Evolutionary conservation across 148 eudicot genomes (phyloP).

Genomic region (Cornus suecica): DNA sequence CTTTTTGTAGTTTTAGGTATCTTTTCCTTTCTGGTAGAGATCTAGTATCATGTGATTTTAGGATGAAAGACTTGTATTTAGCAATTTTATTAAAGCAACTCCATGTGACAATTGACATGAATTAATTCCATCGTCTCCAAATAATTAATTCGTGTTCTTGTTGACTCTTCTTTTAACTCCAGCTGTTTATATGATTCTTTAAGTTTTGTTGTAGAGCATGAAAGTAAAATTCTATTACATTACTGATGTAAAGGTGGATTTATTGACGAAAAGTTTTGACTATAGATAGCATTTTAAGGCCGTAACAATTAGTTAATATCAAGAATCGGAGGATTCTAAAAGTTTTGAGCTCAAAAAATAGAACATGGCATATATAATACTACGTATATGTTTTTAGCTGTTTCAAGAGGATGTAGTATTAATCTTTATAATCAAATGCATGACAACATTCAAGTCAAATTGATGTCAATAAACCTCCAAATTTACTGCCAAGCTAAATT

Average conservation of each 20-base stretch:
- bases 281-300: neutral
- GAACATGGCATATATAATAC: neutral
- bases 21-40: neutral
- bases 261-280: neutral
- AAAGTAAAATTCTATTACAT: too few species aligned
- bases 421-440: neutral
- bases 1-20: neutral
- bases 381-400: neutral
- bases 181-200: neutral
- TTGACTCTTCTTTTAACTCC: neutral
- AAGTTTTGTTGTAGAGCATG: neutral
- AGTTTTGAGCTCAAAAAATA: too few species aligned
- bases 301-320: neutral
- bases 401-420: neutral
- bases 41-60: neutral
- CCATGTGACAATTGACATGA: neutral
- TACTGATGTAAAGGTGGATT: neutral
- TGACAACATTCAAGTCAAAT: neutral
- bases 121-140: neutral
- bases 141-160: neutral
- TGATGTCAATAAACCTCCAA: neutral
- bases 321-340: too few species aligned
- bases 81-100: neutral
- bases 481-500: neutral
- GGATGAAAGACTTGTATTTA: neutral